These are phyloP conservation scores for Penicillium sp. DNA, from an alignment of 2,329 filamentous ascomycete genomes.

Conservation along the genomic window DNA sequence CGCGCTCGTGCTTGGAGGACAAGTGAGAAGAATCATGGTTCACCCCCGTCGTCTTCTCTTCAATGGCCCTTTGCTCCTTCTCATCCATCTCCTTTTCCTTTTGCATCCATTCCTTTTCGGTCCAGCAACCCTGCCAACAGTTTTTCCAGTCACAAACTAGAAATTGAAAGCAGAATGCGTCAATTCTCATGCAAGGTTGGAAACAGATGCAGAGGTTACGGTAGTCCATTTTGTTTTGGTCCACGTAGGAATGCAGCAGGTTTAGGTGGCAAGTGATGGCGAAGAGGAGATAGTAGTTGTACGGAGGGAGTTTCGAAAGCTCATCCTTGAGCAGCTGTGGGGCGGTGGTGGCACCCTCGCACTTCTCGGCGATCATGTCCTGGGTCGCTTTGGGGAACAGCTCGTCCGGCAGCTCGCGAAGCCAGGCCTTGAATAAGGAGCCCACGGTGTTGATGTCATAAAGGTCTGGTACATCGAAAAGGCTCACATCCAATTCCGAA, in stretches of 20 bases:
- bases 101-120: constrained; percentile 72
- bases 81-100: constrained; percentile 41
- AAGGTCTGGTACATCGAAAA: constrained; percentile 79
- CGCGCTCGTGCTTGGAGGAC: constrained; percentile 47
- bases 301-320: constrained; percentile 86
- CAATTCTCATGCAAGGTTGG: constrained; percentile 93
- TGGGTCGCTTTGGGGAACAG: constrained; percentile 82
- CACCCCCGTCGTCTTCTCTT: constrained; percentile 20
- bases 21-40: constrained; percentile 12
- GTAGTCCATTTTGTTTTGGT: constrained; percentile 98
- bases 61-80: constrained; percentile 21
- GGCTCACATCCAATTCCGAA: constrained; percentile 79
- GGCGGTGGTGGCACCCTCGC: constrained; percentile 69
- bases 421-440: constrained; percentile 93
- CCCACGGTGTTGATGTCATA: constrained; percentile 97
- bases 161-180: constrained; percentile 91
- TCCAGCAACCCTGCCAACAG: constrained; percentile 95
- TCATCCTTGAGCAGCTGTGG: constrained; percentile 85
- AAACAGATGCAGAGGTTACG: constrained; percentile 95
- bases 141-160: constrained; percentile 92
- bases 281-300: constrained; percentile 96
- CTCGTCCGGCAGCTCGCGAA: constrained; percentile 89
- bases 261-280: constrained; percentile 96
- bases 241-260: constrained; percentile 79
- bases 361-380: constrained; percentile 72